Evolutionary conservation across 73 alveolate genomes (phyloP), one percentile per base, ranked within the genome.

Genomic region (Breviolum minutum): DNA sequence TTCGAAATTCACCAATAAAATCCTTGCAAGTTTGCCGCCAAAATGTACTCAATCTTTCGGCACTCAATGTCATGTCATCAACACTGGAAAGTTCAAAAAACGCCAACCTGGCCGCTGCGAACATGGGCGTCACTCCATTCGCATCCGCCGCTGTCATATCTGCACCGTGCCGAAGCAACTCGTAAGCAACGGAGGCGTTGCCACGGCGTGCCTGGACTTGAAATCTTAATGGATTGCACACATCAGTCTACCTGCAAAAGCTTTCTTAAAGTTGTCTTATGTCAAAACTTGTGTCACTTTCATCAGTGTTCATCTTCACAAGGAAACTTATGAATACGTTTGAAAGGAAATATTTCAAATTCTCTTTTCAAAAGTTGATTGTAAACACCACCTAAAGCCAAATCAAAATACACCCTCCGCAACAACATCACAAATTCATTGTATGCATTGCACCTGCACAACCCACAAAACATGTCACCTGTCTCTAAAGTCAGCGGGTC

Each of bases 71-170:
- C 17, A 68, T 22, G n/a, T 14, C 77, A 14, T 14, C 77, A 11
- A 66, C 74, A 68, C 77, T 40, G 54, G 54, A 40, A 40, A 40
- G 54, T 40, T 40, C 54, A 40, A 40, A 40, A 40, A 40, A 40
- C 3, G 54, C 54, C 54, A 6, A 30, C 94, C 94, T 86, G 94
- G 94, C 94, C 2, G 94, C 94, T 27, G 80, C 94, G 71, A 86
- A 86, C 60, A 86, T 29, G 71, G 94, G 94, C 32, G 79, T 7
- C 32, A 86, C 94, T 14, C 94, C 94, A n/a, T 86, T 86, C 80
- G 79, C 80, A 63, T 86, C 94, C 30, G 71, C 66, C 14, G 79
- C 80, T 8, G 14, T 0, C 9, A 63, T 8, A 19, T 86, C 64
- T 6, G 94, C 94, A 24, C 29, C 6, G 80, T 20, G 80, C 19